A percentile compares a stretch with the other conserved stretches of the same genome.
phyloP scores from a whole-genome alignment of 441 rosid genomes.

The Erysimum cheiri region DNA sequence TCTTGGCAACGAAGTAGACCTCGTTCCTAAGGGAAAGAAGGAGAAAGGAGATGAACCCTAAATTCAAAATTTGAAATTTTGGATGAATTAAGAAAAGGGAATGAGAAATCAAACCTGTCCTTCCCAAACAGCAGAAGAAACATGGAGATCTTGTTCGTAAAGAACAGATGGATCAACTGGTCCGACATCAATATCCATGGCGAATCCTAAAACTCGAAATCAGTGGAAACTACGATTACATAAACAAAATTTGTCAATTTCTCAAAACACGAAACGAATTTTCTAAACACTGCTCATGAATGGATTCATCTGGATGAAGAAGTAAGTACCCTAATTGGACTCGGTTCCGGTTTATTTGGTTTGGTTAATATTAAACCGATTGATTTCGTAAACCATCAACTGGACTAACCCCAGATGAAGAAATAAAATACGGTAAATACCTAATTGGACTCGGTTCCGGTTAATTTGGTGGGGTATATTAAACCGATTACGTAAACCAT shows the following conservation, averaged over 20 bases:
- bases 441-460: no score
- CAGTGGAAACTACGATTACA: neutral
- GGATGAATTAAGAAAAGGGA: neutral
- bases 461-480: no score
- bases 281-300: neutral
- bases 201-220: neutral
- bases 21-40: slow-evolving; percentile 30
- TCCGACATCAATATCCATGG: slow-evolving; percentile 48
- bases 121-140: slow-evolving; percentile 49
- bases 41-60: neutral
- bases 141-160: slow-evolving; percentile 47
- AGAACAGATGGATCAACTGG: slow-evolving; percentile 48
- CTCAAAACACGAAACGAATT: neutral
- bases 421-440: no score
- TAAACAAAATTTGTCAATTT: neutral
- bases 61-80: neutral
- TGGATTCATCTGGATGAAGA: no score
- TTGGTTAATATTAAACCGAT: no score
- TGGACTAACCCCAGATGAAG: no score
- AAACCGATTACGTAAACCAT: no score
- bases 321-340: no score
- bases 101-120: slow-evolving; percentile 34
- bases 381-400: no score
- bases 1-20: slow-evolving; percentile 48
- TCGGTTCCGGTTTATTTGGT: no score